Percentiles rank a stretch among this genome's conserved stretches.
These are phyloP conservation scores for Albatrellus ellisii DNA, from an alignment of 768 basidiomycete species.

Conservation along the genomic window DNA sequence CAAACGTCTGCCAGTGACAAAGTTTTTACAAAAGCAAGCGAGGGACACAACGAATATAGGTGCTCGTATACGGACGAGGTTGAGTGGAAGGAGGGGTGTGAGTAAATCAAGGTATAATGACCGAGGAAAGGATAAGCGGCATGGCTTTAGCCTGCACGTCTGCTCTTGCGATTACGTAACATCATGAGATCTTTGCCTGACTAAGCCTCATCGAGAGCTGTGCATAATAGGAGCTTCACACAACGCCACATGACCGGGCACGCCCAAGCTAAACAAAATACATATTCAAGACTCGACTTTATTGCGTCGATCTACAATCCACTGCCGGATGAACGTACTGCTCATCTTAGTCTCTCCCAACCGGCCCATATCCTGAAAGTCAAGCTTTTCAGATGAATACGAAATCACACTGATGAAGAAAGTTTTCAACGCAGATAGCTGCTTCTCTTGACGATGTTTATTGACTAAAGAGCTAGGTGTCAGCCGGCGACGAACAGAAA, in stretches of 20 bases:
- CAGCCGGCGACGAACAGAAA: not conserved
- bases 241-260: no score
- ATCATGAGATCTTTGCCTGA: no score
- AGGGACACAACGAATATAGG: not conserved
- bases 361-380: constrained; percentile 50
- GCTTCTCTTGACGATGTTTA: constrained; percentile 37
- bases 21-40: constrained; percentile 2
- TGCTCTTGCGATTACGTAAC: no score
- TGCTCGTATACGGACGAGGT: not conserved
- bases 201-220: no score
- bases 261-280: no score
- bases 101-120: not conserved
- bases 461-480: constrained; percentile 36
- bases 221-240: no score
- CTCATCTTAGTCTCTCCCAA: constrained; percentile 83
- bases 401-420: constrained; percentile 90
- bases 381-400: constrained; percentile 40
- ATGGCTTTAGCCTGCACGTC: no score
- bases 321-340: constrained; percentile 83
- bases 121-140: not conserved
- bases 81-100: not conserved
- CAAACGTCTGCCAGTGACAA: not conserved
- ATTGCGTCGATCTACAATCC: constrained; percentile 42
- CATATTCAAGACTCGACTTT: no score
- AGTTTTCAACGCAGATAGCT: constrained; percentile 44